Evolutionary conservation across 2,329 filamentous ascomycete species (phyloP), one percentile per base, ranked within the genome.

Genomic region (Cercospora citrullina): DNA sequence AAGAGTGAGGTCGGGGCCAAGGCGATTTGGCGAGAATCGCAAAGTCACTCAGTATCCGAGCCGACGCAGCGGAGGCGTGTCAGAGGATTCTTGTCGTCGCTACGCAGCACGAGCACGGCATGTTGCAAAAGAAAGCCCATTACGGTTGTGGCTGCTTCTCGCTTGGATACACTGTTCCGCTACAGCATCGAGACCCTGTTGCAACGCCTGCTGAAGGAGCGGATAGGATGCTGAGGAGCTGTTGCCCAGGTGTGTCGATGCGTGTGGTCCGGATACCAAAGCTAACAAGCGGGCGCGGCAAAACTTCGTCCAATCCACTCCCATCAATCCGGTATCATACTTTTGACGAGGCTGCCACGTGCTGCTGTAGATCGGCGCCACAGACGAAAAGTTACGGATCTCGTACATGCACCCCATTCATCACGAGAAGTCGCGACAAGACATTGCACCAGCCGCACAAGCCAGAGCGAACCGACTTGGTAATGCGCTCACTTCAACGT

Each of bases 321-420:
- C 8, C 53, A n/a, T 51, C 14, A 18, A 58, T 18, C 14, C 14
- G 30, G 53, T 57, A 58, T 58, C 53, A 31, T 30, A 58, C 26
- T 30, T 58, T n/a, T 28, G 45, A 51, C 26, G 53, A 58, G 53
- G 53, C 53, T 58, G 53, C 53, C 53, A 58, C 53, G 53, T 58
- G 53, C 53, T 30, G 26, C 53, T 23, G 53, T 33, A 33, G 26
- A 58, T 58, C 53, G 23, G 23, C 53, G 53, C 45, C 45, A 51
- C 42, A 18, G 42, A 3, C 42, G 42, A 23, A 48, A 48, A 48
- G 42, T 48, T 48, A 21, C 42, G 42, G 12, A 23, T 51, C 18
- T 51, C 45, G 45, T 23, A 23, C 18, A 23, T 51, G 18, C 45
- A 51, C 18, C 45, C 6, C 45, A 1, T 51, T 6, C 18, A 26